Conservation (phyloP, 2,329 filamentous ascomycete genomes). For the Pseudogymnoascus sp. region DNA sequence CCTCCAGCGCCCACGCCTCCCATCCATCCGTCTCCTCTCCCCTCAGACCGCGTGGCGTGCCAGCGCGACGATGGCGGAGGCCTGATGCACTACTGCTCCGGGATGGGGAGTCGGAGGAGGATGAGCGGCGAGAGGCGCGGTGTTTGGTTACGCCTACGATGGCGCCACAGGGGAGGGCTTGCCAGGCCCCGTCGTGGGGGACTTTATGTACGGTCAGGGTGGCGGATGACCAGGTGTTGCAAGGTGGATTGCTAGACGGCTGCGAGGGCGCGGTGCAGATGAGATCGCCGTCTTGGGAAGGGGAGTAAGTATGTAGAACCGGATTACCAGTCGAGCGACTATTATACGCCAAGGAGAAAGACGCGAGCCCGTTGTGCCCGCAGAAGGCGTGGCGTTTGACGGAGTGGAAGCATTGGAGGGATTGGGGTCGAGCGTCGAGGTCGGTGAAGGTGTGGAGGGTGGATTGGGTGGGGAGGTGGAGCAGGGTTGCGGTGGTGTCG, state of each 20-base stretch:
- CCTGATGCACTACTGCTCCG: neutral
- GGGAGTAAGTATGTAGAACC: conserved; percentile 58
- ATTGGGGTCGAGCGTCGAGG: conserved; percentile 51
- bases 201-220: conserved; percentile 48
- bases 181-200: conserved; percentile 60
- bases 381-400: conserved; percentile 46
- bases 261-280: conserved; percentile 51
- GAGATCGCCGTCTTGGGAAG: conserved; percentile 45
- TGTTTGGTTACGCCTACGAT: conserved; percentile 56
- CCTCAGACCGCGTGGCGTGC: neutral
- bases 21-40: conserved; percentile 33
- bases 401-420: conserved; percentile 55
- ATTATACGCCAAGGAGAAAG: conserved; percentile 59
- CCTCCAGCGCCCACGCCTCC: conserved; percentile 49
- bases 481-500: conserved; percentile 49
- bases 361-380: conserved; percentile 51
- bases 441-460: conserved; percentile 58
- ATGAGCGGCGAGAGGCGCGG: conserved; percentile 29
- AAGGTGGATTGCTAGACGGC: conserved; percentile 37
- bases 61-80: conserved; percentile 21
- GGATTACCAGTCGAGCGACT: conserved; percentile 49
- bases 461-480: conserved; percentile 51
- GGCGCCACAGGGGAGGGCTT: conserved; percentile 52
- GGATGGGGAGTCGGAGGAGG: conserved; percentile 16
- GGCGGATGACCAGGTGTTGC: conserved; percentile 47